Evolutionary conservation across 768 basidiomycete species (phyloP), one percentile per base, ranked within the genome.

Genomic region (Rhodotorula babjevae): DNA sequence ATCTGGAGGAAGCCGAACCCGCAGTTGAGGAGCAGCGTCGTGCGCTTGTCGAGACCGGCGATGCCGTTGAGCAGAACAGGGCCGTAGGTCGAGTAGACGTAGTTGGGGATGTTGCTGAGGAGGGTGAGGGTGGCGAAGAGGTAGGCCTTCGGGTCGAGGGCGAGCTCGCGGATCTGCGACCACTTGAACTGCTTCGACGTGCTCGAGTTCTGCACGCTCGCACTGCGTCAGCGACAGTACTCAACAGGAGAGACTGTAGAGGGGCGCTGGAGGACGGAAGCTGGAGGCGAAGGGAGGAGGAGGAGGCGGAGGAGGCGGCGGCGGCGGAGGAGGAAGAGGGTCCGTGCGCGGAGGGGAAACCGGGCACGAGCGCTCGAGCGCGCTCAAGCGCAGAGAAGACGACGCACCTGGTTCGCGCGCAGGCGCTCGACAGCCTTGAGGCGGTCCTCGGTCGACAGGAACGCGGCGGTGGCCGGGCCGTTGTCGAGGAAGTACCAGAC

Each of bases 1-100:
- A 80, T 53, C 67, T 81, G 80, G 1, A 79, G 58, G 65, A 70
- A 74, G 49, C 80, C 80, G 61, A 79, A 63, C 7, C 61, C 61
- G 18, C 65, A 55, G 52, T 68, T 68, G 52, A 73, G 63, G 33
- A 73, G 56, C 7, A 62, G 36, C 10, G 67, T 36, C 33, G 55
- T 59, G 9, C 42, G 23, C 14, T 46, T 25, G 27, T n/a, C 29
- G 62, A 63, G 52, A 40, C 71, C 77, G 56, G 77, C 72, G 44
- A 77, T 67, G 25, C 60, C 44, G 27, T 67, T 67, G 72, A 75
- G 70, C 63, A 79, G 65, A 29, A 78, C 68, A 10, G 78, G 77
- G 27, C 78, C 78, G 49, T 78, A 78, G 15, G 68, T 63, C 31
- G 74, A 76, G 36, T 71, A 62, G 7, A 72, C 55, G 49, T 56